These are phyloP conservation scores for Hypholoma sublateritium DNA, from an alignment of 768 basidiomycete species.

Conservation along the genomic window DNA sequence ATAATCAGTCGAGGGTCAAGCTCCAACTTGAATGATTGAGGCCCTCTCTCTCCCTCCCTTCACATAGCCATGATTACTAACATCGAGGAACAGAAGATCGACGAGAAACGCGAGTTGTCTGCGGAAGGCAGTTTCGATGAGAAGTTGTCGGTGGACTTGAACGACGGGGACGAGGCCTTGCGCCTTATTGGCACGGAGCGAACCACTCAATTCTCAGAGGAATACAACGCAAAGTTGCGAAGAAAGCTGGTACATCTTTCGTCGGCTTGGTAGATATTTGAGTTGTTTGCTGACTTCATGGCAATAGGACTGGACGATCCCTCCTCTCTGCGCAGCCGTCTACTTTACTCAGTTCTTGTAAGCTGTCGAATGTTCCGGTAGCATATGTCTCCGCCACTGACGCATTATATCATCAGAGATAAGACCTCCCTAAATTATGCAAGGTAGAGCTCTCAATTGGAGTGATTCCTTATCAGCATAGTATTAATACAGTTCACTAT, in stretches of 20 bases:
- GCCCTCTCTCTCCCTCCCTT: slow-evolving; percentile 6
- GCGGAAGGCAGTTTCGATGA: slow-evolving; percentile 24
- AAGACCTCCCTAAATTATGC: slow-evolving; percentile 73
- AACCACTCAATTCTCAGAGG: slow-evolving; percentile 53
- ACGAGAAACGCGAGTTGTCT: slow-evolving; percentile 17
- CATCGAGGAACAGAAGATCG: slow-evolving; percentile 16
- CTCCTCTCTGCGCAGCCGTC: slow-evolving; percentile 44
- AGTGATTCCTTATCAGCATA: neutral
- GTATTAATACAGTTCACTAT: neutral
- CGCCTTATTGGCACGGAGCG: slow-evolving; percentile 56
- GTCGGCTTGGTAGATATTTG: neutral
- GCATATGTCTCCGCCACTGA: neutral
- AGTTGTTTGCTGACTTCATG: neutral
- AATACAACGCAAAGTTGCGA: slow-evolving; percentile 55
- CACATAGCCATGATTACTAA: slow-evolving; percentile 13
- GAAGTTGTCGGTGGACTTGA: slow-evolving; percentile 39
- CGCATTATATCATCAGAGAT: slow-evolving; percentile 38
- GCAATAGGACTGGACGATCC: slow-evolving; percentile 23
- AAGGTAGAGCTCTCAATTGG: slow-evolving; percentile 33
- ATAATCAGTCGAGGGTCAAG: neutral
- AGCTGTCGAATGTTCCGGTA: slow-evolving; percentile 12
- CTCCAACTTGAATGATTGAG: neutral
- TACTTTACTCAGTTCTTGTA: slow-evolving; percentile 71
- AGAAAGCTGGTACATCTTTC: slow-evolving; percentile 50
- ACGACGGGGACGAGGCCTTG: slow-evolving; percentile 59